Evolutionary conservation across 73 alveolate species (phyloP).

Genomic region (Halteria grandinella): DNA sequence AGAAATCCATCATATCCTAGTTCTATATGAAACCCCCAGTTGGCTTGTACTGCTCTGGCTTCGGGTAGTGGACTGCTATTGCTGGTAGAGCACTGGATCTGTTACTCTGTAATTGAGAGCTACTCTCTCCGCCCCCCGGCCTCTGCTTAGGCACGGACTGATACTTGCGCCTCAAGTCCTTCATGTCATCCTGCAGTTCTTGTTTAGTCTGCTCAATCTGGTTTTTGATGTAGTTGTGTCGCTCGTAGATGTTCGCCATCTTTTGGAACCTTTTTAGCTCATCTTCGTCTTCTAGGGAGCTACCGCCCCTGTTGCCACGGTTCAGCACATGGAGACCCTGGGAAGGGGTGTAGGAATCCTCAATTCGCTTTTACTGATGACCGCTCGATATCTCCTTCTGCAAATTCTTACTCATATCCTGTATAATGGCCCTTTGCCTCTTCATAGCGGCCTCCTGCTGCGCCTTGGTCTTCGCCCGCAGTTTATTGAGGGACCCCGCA

Average conservation of each 20-base stretch:
- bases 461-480: not conserved
- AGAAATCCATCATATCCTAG: constrained; percentile 37
- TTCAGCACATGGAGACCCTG: constrained; percentile 6
- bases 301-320: constrained; percentile 14
- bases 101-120: not conserved
- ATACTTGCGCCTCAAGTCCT: not conserved
- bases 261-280: constrained; percentile 22
- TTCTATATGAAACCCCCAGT: constrained; percentile 4
- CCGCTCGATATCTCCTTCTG: constrained; percentile 3
- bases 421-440: constrained; percentile 9
- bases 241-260: constrained; percentile 31
- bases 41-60: not conserved
- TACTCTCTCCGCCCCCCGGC: not conserved
- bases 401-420: constrained; percentile 29
- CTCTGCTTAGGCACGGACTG: not conserved
- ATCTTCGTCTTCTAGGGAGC: not conserved
- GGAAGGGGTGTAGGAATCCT: not conserved
- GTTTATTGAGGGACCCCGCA: not conserved
- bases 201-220: constrained; percentile 15
- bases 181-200: constrained; percentile 26
- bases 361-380: constrained; percentile 1
- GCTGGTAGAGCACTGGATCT: not conserved
- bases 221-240: constrained; percentile 38
- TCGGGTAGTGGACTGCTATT: not conserved
- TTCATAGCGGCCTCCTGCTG: constrained; percentile 8